Evolutionary conservation across 139 green algal species (phyloP), one percentile per base, ranked within the genome.

Genomic region (Chlamydomonas applanata): DNA sequence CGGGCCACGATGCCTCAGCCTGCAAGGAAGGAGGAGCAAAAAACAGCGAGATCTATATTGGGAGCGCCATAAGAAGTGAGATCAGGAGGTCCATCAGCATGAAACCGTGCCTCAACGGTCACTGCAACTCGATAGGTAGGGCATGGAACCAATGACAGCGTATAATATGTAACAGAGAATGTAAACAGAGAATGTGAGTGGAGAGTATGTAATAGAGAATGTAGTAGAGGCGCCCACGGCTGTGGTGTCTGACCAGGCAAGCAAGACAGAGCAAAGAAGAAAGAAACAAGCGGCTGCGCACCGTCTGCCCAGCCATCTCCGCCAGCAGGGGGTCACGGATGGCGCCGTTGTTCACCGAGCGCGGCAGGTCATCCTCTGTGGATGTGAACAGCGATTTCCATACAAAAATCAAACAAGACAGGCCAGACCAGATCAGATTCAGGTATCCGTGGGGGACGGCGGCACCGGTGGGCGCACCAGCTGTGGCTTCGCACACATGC

Each of bases 361-460:
- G 72, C 2, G 84, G 81, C 75, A 89, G 70, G 53, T 89, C 84
- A 13, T 72, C 76, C 61, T 87, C 84, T 56, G 30, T 69, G 32
- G 61, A 72, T 40, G 59, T 66, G 29, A 66, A 30, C 16, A 22
- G 27, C 11, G 22, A 62, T 62, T 62, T 62, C 16, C 11, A 62
- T 62, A 62, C 29, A 7, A 22, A n/a, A 7, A 63, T n/a, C 19
- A n/a, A n/a, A 63, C 56, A 63, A 63, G 56, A 32, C 46, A 56
- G 46, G 46, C 16, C 46, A 56, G 46, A 16, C 46, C 46, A 56
- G 46, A 16, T 56, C 46, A 56, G 46, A 16, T 56, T 13, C 14
- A 16, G 16, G 46, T 16, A 56, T 24, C 14, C 46, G 16, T 24
- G 46, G 46, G 46, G 46, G 16, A 56, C 16, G 46, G 46, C 14